These are phyloP conservation scores for Russula abietina DNA, from an alignment of 768 basidiomycete genomes.

Conservation along the genomic window DNA sequence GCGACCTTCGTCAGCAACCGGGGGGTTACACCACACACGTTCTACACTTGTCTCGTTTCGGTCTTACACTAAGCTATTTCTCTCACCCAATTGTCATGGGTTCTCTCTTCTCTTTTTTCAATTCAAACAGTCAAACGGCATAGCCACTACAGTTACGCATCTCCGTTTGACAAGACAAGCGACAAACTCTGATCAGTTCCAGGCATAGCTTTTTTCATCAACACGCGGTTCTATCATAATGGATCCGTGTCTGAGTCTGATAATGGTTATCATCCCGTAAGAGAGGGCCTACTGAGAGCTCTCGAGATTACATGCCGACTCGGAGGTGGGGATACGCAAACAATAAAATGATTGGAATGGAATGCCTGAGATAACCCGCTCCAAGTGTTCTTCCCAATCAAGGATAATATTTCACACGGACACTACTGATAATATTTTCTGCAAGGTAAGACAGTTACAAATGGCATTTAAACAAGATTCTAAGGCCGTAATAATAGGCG, in stretches of 20 bases:
- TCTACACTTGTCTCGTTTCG: not conserved
- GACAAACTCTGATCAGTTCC: too few species aligned
- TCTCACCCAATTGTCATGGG: not conserved
- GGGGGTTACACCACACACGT: not conserved
- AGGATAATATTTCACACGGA: not conserved
- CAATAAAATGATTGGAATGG: not conserved
- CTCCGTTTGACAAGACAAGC: not conserved
- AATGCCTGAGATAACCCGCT: not conserved
- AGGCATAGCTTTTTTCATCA: not conserved
- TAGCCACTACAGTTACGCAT: not conserved
- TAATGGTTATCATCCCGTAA: not conserved
- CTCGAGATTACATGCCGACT: not conserved
- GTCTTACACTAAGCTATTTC: too few species aligned
- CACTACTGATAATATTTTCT: too few species aligned
- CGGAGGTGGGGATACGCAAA: not conserved
- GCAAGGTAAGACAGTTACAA: not conserved
- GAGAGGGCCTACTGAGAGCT: not conserved
- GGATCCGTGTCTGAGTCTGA: not conserved
- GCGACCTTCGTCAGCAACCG: not conserved
- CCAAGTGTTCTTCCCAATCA: not conserved
- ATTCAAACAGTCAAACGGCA: not conserved
- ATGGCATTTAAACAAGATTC: slow-evolving; percentile 5
- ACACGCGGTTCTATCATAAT: not conserved
- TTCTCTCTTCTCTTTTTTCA: not conserved
- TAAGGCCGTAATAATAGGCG: slow-evolving; percentile 16